Base-by-base conservation (phyloP, 2,329 filamentous ascomycete species). In the Fonsecaea pugnacius region DNA sequence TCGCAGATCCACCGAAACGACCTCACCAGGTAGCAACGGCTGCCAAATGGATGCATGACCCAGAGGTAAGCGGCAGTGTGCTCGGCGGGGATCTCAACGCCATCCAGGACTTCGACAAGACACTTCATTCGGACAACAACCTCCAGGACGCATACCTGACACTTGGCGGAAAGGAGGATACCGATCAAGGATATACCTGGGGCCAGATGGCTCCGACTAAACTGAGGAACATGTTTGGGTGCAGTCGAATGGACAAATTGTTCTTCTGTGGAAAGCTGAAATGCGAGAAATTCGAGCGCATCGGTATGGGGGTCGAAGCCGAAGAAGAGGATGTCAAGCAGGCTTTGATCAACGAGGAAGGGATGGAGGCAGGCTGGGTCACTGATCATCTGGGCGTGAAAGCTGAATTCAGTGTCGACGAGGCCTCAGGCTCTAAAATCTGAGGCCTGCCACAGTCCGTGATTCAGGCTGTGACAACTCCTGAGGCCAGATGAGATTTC, bases 61-160 rank as follows among this genome's bases (percentile, higher is more conserved):
- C 64, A 7, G 64, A 38, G 3, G 53, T 58, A 10, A 61, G 43
- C 18, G 80, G 77, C 1, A 79, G 78, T 0, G 61, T 86, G 0
- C 69, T 83, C 2, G 83, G 82, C 0, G 85, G 85, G 0, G 84
- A 87, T 70, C 78, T 86, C 50, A 87, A 87, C 66, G 84, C 85
- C 24, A 85, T 87, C 35, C 78, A 86, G 66, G 77, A 78, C 0
- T 85, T 84, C 60, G 85, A 87, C 70, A 70, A 72, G 8, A 77
- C 75, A 0, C 71, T 85, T 8, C 83, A 83, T 59, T 68, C 70
- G 0, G 79, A 84, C 0, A 83, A 84, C 60, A 67, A 71, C 0
- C 78, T 87, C 1, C 75, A 78, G 36, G 85, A 87, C 68, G 80
- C 82, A 0, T 87, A 81, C 67, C 75, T 87, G 2, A 78, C 80